phyloP scores from a whole-genome alignment of 257 asterid species.

The Ilex aquifolium region DNA sequence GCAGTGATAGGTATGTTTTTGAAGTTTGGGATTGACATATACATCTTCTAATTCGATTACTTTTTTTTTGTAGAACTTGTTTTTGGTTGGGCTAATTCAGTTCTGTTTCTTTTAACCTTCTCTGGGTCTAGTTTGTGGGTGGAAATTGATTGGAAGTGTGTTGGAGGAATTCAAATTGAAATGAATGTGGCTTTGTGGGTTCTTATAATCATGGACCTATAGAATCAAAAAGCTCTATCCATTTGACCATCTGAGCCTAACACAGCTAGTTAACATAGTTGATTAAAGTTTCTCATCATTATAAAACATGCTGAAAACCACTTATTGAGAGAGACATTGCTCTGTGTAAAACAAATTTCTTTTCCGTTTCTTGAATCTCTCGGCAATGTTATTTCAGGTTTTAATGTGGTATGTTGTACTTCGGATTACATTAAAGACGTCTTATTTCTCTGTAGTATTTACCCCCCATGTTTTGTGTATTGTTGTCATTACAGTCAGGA shows the following conservation, averaged over 20 bases:
- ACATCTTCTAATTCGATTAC: not conserved
- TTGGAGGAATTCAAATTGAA: no score
- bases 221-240: no score
- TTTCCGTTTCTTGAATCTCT: not conserved
- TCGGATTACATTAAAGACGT: not conserved
- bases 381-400: not conserved
- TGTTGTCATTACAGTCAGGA: slow-evolving; percentile 33
- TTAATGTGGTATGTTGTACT: not conserved
- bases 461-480: not conserved
- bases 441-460: not conserved
- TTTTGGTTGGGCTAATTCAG: not conserved
- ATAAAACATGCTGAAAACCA: not conserved
- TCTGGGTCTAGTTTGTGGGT: not conserved
- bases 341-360: not conserved
- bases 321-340: not conserved
- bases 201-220: no score
- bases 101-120: not conserved
- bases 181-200: no score
- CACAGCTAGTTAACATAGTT: not conserved
- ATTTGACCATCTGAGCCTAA: no score
- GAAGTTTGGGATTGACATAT: not conserved
- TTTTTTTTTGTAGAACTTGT: not conserved
- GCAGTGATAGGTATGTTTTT: slow-evolving; percentile 30
- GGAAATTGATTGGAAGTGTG: no score
- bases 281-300: not conserved